Evolutionary conservation across 208 protist species (phyloP).

Genomic region (Trypanosoma conorhini): DNA sequence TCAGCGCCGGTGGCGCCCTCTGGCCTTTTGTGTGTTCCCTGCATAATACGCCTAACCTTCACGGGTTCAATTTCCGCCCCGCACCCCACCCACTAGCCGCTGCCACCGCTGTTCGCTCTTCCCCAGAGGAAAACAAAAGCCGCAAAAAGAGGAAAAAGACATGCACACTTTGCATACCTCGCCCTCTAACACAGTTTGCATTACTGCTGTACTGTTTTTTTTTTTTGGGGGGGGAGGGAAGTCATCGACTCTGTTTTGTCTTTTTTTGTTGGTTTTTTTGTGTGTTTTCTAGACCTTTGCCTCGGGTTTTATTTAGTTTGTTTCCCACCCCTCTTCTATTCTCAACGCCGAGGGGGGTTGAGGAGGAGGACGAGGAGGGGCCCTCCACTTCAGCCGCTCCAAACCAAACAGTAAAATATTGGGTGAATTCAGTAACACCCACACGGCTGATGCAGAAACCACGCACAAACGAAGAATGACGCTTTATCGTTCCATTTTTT

Average conservation of each 20-base stretch:
- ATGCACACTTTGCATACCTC: no score
- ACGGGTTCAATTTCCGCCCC: background rate
- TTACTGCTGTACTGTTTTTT: no score
- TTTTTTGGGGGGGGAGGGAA: no score
- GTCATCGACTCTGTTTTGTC: background rate
- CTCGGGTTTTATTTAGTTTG: background rate
- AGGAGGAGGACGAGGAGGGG: background rate
- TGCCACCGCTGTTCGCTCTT: background rate
- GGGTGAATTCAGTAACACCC: background rate
- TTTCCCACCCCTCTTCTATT: background rate
- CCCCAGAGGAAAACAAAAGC: background rate
- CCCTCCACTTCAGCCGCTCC: background rate
- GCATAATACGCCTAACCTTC: constrained; percentile 8
- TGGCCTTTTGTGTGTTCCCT: background rate
- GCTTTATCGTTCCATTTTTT: constrained; percentile 2
- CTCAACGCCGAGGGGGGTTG: background rate
- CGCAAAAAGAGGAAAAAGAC: constrained; percentile 8
- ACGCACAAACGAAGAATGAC: constrained; percentile 16
- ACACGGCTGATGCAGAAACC: background rate
- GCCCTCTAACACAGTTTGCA: no score
- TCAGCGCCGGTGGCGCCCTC: constrained; percentile 8
- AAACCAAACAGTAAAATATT: background rate
- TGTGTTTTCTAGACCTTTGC: background rate
- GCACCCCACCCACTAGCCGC: background rate
- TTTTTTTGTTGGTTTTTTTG: background rate